phyloP scores from a whole-genome alignment of 169 alveolate genomes.

The Eimeria tenella region DNA sequence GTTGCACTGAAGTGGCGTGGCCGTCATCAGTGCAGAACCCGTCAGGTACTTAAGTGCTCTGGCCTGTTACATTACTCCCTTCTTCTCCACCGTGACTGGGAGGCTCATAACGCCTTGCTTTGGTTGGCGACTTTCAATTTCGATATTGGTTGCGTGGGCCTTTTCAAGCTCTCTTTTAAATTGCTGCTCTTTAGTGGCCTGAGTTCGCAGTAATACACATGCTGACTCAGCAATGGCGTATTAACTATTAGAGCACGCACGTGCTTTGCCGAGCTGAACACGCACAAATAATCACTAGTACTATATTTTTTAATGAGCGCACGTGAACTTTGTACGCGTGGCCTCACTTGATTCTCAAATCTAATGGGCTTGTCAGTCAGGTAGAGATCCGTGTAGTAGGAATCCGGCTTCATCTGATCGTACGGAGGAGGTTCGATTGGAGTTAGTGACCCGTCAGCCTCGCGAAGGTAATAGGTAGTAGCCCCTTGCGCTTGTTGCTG shows the following conservation, averaged over 20 bases:
- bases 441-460: constrained; percentile 65
- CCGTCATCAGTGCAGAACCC: no score
- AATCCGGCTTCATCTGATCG: constrained; percentile 67
- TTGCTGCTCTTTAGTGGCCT: constrained; percentile 39
- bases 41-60: no score
- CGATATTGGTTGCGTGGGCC: constrained; percentile 35
- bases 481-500: neutral
- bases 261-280: no score
- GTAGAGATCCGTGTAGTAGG: constrained; percentile 65
- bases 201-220: neutral
- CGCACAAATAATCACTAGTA: neutral
- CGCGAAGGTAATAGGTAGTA: constrained; percentile 42
- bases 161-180: constrained; percentile 56
- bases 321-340: neutral
- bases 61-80: constrained; percentile 13
- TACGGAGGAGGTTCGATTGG: constrained; percentile 64
- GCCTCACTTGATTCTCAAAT: constrained; percentile 63
- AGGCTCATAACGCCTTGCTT: constrained; percentile 65
- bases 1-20: no score
- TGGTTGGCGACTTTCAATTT: constrained; percentile 9
- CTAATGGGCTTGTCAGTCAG: constrained; percentile 58
- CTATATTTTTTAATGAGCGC: neutral
- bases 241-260: no score
- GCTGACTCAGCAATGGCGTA: no score
- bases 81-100: constrained; percentile 28